These are phyloP conservation scores for Geranium rotundifolium DNA, from an alignment of 345 rosid species.

Conservation along the genomic window DNA sequence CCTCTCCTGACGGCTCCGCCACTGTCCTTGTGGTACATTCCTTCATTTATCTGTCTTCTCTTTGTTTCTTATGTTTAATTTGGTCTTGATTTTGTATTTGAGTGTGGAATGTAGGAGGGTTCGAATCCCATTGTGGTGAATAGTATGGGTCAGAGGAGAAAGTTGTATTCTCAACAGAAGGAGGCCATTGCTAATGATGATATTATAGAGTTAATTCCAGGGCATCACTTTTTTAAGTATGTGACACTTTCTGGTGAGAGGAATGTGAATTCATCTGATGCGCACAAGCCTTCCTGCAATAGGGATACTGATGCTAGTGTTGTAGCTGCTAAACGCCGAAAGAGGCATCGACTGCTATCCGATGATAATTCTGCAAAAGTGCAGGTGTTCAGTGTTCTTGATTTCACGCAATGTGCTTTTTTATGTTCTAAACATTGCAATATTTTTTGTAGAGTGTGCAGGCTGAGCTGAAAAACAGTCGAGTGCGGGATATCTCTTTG, in stretches of 20 bases:
- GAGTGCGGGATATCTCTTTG: not conserved
- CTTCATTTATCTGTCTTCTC: not conserved
- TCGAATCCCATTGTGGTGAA: constrained; percentile 71
- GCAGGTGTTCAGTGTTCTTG: too few relatives aligned
- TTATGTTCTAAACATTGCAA: not conserved
- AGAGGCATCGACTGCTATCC: constrained; percentile 37
- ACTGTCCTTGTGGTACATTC: constrained; percentile 38
- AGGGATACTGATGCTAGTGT: constrained; percentile 1
- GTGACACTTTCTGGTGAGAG: constrained; percentile 18
- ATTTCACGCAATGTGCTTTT: not conserved
- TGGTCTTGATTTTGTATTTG: not conserved
- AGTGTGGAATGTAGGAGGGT: constrained; percentile 45
- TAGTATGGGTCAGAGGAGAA: constrained; percentile 50
- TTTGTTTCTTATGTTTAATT: not conserved
- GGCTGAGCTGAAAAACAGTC: constrained; percentile 19
- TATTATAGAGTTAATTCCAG: constrained; percentile 78
- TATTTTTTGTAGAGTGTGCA: constrained; percentile 10
- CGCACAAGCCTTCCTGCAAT: constrained; percentile 19
- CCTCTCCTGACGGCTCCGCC: constrained; percentile 42
- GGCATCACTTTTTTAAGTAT: constrained; percentile 54
- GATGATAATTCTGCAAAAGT: constrained; percentile 5
- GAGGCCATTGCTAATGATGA: constrained; percentile 34
- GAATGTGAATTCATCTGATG: constrained; percentile 4
- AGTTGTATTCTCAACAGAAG: constrained; percentile 34
- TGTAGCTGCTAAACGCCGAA: constrained; percentile 18